A percentile compares a stretch with the other conserved stretches of the same genome.
phyloP scores from a whole-genome alignment of 495 filamentous ascomycete genomes.

The Hypoxylon subgilvum region DNA sequence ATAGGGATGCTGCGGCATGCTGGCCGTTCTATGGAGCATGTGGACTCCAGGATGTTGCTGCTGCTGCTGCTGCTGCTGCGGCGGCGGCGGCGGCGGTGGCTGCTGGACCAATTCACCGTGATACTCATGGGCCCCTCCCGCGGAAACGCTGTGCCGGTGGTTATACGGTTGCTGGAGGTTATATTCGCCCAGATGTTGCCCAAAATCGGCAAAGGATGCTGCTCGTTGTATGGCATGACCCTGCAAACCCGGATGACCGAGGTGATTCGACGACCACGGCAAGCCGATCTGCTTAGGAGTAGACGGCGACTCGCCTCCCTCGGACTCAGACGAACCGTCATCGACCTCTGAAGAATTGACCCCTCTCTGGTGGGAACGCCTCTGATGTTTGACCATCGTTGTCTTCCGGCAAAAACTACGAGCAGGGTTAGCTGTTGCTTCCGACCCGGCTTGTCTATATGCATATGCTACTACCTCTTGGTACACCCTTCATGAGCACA shows the following conservation, averaged over 20 bases:
- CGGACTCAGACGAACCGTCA: slow-evolving; percentile 63
- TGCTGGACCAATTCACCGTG: slow-evolving; percentile 43
- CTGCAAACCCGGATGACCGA: slow-evolving; percentile 31
- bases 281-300: slow-evolving; percentile 52
- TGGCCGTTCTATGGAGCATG: slow-evolving; percentile 47
- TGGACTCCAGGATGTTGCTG: slow-evolving; percentile 41
- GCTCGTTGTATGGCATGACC: slow-evolving; percentile 48
- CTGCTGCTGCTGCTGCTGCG: slow-evolving; percentile 23
- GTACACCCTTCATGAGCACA: slow-evolving; percentile 79
- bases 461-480: slow-evolving; percentile 66
- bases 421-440: slow-evolving; percentile 24
- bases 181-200: slow-evolving; percentile 51
- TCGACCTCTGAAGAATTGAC: slow-evolving; percentile 58
- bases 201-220: slow-evolving; percentile 53
- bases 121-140: slow-evolving; percentile 48
- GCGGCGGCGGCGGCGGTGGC: not conserved
- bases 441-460: too few relatives aligned
- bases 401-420: slow-evolving; percentile 85
- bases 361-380: slow-evolving; percentile 70
- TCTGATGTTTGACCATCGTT: slow-evolving; percentile 83
- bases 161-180: slow-evolving; percentile 46
- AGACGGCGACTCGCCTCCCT: slow-evolving; percentile 56
- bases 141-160: slow-evolving; percentile 54
- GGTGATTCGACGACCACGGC: slow-evolving; percentile 45
- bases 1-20: slow-evolving; percentile 52